Percentiles rank a stretch among this genome's conserved stretches.
phyloP scores from a whole-genome alignment of 164 flowering plant genomes.

The Umbellularia californica region DNA sequence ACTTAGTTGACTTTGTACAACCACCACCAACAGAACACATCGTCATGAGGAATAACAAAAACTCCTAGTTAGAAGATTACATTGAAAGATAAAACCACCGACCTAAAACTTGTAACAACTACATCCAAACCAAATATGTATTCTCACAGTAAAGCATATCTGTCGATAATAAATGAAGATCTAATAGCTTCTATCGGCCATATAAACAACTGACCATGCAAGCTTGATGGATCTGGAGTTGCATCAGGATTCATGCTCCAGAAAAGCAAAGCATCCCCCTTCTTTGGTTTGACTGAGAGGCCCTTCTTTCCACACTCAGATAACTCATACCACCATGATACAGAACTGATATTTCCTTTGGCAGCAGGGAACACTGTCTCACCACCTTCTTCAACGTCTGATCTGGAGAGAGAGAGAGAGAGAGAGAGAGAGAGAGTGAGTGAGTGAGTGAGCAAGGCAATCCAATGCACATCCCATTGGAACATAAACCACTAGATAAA shows the following conservation, averaged over 20 bases:
- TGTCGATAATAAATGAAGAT: neutral
- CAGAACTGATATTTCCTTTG: constrained; percentile 61
- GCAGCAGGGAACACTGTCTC: constrained; percentile 91
- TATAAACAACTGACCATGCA: constrained; percentile 64
- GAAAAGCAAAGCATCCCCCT: constrained; percentile 93
- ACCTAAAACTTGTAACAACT: neutral
- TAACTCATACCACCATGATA: constrained; percentile 75
- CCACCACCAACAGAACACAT: neutral
- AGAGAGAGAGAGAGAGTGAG: neutral
- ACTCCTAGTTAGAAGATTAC: neutral
- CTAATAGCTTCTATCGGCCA: neutral
- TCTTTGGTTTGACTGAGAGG: constrained; percentile 76
- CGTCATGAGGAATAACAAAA: neutral
- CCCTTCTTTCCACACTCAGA: constrained; percentile 86
- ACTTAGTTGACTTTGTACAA: neutral
- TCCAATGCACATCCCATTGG: too few species aligned
- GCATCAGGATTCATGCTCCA: constrained; percentile 98
- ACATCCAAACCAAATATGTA: neutral
- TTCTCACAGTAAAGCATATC: neutral
- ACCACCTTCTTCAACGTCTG: constrained; percentile 99
- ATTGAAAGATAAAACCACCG: neutral
- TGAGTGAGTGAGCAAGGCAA: too few species aligned
- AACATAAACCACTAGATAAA: neutral
- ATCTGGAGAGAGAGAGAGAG: constrained; percentile 38
- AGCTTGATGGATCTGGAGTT: constrained; percentile 75